Base-by-base conservation (phyloP, 116 monocot species). In the Iris pallida region DNA sequence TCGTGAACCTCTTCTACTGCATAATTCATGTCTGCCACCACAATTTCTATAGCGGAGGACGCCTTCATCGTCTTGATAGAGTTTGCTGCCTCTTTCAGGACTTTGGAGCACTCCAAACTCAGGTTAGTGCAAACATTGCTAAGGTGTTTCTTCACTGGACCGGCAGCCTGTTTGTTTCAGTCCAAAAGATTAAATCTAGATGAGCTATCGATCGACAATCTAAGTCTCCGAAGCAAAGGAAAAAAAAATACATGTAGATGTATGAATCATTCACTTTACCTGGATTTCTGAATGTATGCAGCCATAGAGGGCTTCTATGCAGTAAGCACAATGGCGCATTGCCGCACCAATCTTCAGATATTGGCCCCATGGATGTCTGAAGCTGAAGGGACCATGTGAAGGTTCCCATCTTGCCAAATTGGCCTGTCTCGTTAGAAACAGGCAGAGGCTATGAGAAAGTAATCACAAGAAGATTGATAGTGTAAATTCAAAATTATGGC, bases 261-360 rank as follows among this genome's bases (percentile, higher is more conserved):
- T 2, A 0, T 0, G 8, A 11, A 2, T 10, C n/a, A 8, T 20
- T 12, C 30, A 14, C 12, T 47, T 6, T 71, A 79, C 79, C 79
- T 79, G 63, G 57, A 44, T 12, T 49, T 84, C 80, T 60, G 84
- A 73, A 62, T 57, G 18, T 63, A 77, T 77, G 71, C 77, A 85
- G 16, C 54, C 46, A 57, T 68, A 66, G 46, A 85, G 80, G 2
- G 77, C 63, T 20, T 80, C 80, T 1, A 85, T 46, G 63, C 71
- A 71, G 65, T 67, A 62, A 41, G 77, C 77, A 49, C 85, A 85
- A 54, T 61, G 12, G 55, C 78, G 48, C 71, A 78, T 72, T 7
- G 71, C 78, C 9, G 71, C 48, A 10, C 67, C 72, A 20, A 78
- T 46, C 41, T 61, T 67, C 45, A 72, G 40, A 48, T 72, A 78